These are phyloP conservation scores for Ustilago crameri DNA, from an alignment of 1,284 basidiomycete species.

Conservation along the genomic window DNA sequence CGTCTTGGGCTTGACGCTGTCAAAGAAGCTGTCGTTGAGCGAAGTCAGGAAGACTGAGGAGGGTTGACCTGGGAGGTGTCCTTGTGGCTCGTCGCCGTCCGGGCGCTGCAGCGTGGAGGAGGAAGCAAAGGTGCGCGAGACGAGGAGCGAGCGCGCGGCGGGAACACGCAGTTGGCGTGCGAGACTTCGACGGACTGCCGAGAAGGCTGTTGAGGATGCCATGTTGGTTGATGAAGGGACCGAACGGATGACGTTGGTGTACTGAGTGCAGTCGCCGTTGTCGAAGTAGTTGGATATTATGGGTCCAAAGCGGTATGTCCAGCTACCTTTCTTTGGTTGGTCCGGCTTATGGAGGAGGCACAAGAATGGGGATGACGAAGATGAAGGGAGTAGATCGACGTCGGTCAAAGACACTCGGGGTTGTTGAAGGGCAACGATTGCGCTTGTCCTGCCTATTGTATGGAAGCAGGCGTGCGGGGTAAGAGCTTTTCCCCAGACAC, in stretches of 20 bases:
- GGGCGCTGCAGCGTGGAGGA: conserved; percentile 10
- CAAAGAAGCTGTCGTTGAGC: conserved; percentile 59
- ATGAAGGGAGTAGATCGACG: too few relatives aligned
- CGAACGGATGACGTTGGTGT: too few relatives aligned
- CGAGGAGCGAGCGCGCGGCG: background rate
- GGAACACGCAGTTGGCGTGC: conserved; percentile 6
- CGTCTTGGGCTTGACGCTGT: conserved; percentile 44
- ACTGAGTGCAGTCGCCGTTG: too few relatives aligned
- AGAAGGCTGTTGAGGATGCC: conserved; percentile 8
- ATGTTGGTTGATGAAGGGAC: conserved; percentile 9
- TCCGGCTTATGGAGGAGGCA: too few relatives aligned
- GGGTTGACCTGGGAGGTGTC: conserved; percentile 57
- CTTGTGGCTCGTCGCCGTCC: conserved; percentile 47
- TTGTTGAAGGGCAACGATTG: background rate
- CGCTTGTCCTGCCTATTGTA: background rate
- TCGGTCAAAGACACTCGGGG: background rate
- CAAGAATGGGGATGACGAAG: background rate
- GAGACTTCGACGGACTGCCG: conserved; percentile 13
- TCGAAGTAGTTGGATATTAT: too few relatives aligned
- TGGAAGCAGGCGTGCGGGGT: background rate
- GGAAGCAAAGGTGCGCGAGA: conserved; percentile 20
- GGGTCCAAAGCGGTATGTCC: too few relatives aligned
- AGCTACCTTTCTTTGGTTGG: too few relatives aligned
- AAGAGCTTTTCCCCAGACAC: background rate
- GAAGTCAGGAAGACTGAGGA: conserved; percentile 54